phyloP scores from a whole-genome alignment of 345 rosid species.

The Eucalyptus rudis region DNA sequence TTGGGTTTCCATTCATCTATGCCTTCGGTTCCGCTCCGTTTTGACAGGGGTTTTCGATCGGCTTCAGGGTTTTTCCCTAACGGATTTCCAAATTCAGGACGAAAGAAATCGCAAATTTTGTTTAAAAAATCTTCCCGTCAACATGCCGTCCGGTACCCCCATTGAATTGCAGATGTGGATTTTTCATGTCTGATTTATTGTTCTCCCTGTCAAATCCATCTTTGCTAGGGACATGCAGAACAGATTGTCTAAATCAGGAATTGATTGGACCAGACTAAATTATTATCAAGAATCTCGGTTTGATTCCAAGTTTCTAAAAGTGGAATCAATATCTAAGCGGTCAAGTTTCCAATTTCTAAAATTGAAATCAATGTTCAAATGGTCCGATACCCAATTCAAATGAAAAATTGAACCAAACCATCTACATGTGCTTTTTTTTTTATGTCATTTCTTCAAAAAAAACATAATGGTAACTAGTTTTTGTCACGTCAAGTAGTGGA shows the following conservation, averaged over 20 bases:
- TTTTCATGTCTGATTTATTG: fast-evolving
- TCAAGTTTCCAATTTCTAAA: no score
- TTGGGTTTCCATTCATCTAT: background rate
- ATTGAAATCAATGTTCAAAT: no score
- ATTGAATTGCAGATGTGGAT: background rate
- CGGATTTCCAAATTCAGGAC: background rate
- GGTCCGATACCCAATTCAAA: no score
- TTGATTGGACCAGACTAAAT: fast-evolving
- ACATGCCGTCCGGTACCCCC: no score
- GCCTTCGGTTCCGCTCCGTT: background rate
- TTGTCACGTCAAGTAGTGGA: no score
- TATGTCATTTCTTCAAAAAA: no score
- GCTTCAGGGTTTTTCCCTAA: background rate
- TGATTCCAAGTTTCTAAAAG: fast-evolving
- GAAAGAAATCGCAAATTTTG: no score
- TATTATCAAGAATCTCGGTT: no score
- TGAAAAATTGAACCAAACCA: no score
- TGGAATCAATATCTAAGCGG: fast-evolving
- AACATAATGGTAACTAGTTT: no score
- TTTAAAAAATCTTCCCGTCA: background rate
- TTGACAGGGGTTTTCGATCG: background rate
- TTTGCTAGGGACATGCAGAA: fast-evolving
- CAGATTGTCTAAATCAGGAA: fast-evolving
- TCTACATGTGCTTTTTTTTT: no score
- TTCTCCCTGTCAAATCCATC: no score